Evolutionary conservation across 192 early-diverging fungal species (phyloP), one percentile per base, ranked within the genome.

Genomic region (Coemansia sp.): DNA sequence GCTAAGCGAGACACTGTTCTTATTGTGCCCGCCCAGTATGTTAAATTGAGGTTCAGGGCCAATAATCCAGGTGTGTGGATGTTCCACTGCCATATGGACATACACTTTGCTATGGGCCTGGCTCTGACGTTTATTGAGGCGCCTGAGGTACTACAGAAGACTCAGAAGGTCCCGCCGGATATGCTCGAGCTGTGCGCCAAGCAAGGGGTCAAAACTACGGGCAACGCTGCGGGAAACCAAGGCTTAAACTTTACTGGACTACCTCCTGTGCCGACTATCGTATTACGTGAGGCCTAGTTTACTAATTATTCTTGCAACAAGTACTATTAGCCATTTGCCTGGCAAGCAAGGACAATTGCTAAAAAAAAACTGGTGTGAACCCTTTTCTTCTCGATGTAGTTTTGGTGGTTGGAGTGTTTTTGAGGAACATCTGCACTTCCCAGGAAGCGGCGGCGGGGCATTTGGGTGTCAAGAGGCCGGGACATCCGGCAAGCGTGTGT

Each of bases 31-130:
- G 24, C 24, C 1, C 68, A 87, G 15, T 91, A 88, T 65, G 73
- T 85, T 29, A 87, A 88, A 41, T 69, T 96, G 46, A 81, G 92
- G 20, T 93, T 93, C 69, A 58, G 77, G 22, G 90, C 91, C 11
- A 87, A 94, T 72, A 95, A 95, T 71, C 91, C 92, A 3, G 95
- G 93, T 13, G 87, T 88, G 18, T 96, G 93, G 93, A 72, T 91
- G 44, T 84, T 94, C 76, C 95, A 93, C 76, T 95, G 93, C 81
- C 93, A 93, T 70, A 50, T 72, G 50, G 75, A 78, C 27, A 72
- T 76, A 27, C 85, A 86, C 53, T 80, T 93, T 65, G 82, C 84
- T 18, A 71, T 89, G 58, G 94, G 94, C 50, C 78, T 94, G 68
- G 89, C 85, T n/a, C 86, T 87, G 31, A 80, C 85, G 3, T 72